Percentiles rank a stretch among this genome's conserved stretches.
phyloP scores from a whole-genome alignment of 2,329 filamentous ascomycete genomes.

The Alternaria gansuensis region DNA sequence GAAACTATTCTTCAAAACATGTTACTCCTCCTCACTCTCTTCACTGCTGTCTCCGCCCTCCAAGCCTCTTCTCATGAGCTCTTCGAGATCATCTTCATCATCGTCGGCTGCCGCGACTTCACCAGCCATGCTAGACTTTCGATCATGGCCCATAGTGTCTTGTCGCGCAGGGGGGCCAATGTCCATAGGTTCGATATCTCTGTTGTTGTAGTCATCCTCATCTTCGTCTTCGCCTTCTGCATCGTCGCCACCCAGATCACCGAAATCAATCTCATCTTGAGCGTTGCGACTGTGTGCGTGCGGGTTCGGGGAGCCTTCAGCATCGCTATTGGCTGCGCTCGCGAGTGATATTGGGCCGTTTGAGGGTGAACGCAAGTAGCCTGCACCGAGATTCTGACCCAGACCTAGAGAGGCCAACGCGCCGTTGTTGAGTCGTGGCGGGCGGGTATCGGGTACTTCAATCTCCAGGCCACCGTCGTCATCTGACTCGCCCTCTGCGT shows the following conservation, averaged over 20 bases:
- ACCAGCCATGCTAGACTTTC: conserved; percentile 21
- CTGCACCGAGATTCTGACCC: conserved; percentile 38
- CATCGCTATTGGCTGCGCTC: conserved; percentile 53
- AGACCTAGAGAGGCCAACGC: conserved; percentile 41
- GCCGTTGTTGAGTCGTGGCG: conserved; percentile 27
- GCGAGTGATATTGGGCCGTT: conserved; percentile 56
- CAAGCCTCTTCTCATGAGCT: conserved; percentile 56
- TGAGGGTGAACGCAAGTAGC: conserved; percentile 39
- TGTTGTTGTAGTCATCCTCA: conserved; percentile 45
- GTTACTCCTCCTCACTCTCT: conserved; percentile 57
- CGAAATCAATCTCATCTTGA: conserved; percentile 51
- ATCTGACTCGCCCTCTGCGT: conserved; percentile 38
- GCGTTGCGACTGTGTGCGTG: conserved; percentile 23
- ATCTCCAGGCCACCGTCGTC: conserved; percentile 45
- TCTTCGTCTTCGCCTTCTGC: conserved; percentile 43
- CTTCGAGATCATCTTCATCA: conserved; percentile 55
- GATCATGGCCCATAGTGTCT: conserved; percentile 19
- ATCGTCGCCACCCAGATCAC: conserved; percentile 40
- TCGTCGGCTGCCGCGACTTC: conserved; percentile 32
- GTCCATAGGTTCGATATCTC: conserved; percentile 48
- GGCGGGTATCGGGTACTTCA: conserved; percentile 43
- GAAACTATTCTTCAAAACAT: not conserved
- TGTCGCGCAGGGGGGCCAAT: conserved; percentile 44
- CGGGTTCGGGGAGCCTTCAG: conserved; percentile 41
- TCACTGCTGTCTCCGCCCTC: conserved; percentile 51